Percentiles rank a stretch among this genome's conserved stretches.
Evolutionary conservation across 352 stramenopile genomes (phyloP).

Genomic region (Phytophthora sp.): DNA sequence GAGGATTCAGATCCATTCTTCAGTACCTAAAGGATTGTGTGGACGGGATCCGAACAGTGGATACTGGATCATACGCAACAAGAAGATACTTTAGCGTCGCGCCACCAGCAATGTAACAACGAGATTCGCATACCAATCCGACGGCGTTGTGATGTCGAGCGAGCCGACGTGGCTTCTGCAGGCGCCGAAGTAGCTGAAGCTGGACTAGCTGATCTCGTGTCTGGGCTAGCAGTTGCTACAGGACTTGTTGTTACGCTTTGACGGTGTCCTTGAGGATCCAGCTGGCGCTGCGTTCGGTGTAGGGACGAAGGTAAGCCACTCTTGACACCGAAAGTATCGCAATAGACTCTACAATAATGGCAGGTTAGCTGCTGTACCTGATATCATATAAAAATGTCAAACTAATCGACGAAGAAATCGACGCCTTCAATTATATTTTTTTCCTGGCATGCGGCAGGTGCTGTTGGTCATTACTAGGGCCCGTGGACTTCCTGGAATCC

Average conservation of each 20-base stretch:
- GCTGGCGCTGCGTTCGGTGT: no score
- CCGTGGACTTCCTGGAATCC: not conserved
- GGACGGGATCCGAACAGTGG: not conserved
- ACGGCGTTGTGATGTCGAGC: not conserved
- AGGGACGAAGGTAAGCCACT: no score
- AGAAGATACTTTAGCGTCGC: not conserved
- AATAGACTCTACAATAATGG: no score
- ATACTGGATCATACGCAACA: not conserved
- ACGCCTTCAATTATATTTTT: not conserved
- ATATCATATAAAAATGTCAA: not conserved
- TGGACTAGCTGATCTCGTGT: no score
- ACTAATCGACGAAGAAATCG: not conserved
- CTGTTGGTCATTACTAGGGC: not conserved
- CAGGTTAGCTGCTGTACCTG: no score
- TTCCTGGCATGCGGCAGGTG: constrained; percentile 1
- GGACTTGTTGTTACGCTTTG: no score
- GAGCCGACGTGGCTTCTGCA: no score
- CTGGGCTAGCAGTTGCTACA: no score
- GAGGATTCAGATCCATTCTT: no score
- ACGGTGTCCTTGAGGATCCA: no score
- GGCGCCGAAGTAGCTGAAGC: no score
- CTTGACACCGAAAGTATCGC: no score
- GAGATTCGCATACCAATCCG: not conserved
- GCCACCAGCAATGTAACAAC: not conserved
- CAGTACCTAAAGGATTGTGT: not conserved